These are phyloP conservation scores for Triticum dicoccoides DNA, from an alignment of 176 grass and related monocot genomes.

Conservation along the genomic window DNA sequence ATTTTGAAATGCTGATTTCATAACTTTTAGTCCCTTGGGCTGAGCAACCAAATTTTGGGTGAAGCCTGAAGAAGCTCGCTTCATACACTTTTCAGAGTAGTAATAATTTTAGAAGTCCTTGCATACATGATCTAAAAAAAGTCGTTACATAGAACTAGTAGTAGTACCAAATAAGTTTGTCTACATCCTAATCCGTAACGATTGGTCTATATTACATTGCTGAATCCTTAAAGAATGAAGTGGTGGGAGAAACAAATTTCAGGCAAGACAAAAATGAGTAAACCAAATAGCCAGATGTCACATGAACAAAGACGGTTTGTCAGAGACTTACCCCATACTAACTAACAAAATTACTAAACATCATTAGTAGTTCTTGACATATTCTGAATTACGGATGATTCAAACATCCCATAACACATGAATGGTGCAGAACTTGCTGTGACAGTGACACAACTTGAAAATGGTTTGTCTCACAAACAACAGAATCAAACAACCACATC, in stretches of 20 bases:
- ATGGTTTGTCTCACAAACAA: neutral
- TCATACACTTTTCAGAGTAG: neutral
- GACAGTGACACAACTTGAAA: neutral
- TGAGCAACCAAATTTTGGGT: neutral
- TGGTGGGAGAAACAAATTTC: neutral
- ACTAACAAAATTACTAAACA: neutral
- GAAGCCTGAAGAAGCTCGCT: neutral
- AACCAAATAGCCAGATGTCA: neutral
- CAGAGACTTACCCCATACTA: neutral
- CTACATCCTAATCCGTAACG: neutral
- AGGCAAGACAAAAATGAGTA: neutral
- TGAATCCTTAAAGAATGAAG: neutral
- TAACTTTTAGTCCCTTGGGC: neutral
- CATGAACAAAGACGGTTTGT: neutral
- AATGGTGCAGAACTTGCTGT: too few relatives aligned
- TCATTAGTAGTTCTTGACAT: neutral
- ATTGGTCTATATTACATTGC: neutral
- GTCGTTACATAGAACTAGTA: too few relatives aligned
- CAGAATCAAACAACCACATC: neutral
- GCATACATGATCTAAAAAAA: neutral
- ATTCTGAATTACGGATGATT: neutral
- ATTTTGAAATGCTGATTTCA: neutral
- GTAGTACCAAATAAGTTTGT: too few relatives aligned
- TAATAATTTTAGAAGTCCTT: neutral
- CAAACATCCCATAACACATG: neutral